phyloP scores from a whole-genome alignment of 495 filamentous ascomycete species.

The Pseudomonodictys pantanalensis region DNA sequence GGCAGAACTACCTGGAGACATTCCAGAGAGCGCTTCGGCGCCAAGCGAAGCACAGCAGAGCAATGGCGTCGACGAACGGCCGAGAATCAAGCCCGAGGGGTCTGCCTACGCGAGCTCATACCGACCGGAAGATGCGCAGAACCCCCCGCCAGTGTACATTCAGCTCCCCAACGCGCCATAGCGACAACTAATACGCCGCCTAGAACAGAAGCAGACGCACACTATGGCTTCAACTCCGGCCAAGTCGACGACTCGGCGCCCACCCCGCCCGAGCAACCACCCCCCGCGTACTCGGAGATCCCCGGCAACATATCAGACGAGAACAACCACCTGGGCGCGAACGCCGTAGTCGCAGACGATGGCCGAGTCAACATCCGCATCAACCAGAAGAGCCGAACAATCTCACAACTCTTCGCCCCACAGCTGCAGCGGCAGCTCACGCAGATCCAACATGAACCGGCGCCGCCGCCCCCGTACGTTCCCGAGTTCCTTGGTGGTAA shows the following conservation, averaged over 20 bases:
- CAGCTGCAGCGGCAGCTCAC: slow-evolving; percentile 60
- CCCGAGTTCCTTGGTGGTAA: slow-evolving; percentile 59
- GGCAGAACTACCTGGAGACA: slow-evolving; percentile 6
- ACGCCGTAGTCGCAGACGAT: slow-evolving; percentile 57
- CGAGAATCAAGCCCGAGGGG: slow-evolving; percentile 20
- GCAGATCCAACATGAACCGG: slow-evolving; percentile 41
- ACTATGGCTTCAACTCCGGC: slow-evolving; percentile 1
- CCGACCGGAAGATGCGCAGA: slow-evolving; percentile 11
- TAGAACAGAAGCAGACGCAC: slow-evolving; percentile 2
- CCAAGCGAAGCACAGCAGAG: neutral
- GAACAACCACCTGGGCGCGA: slow-evolving; percentile 54
- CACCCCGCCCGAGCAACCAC: slow-evolving; percentile 36
- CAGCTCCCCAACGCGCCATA: neutral
- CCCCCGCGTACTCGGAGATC: slow-evolving; percentile 51
- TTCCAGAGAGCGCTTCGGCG: neutral
- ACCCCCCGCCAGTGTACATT: slow-evolving; percentile 2
- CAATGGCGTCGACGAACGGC: neutral
- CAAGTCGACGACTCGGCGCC: slow-evolving; percentile 3
- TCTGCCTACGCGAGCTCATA: slow-evolving; percentile 27
- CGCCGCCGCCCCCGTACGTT: slow-evolving; percentile 57
- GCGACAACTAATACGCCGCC: neutral
- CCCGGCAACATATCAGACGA: slow-evolving; percentile 51
- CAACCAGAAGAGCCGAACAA: slow-evolving; percentile 58
- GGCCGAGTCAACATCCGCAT: slow-evolving; percentile 76
- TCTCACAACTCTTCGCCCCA: slow-evolving; percentile 65